Conservation (phyloP, 179 eudicot species). For the Nepenthes alata region DNA sequence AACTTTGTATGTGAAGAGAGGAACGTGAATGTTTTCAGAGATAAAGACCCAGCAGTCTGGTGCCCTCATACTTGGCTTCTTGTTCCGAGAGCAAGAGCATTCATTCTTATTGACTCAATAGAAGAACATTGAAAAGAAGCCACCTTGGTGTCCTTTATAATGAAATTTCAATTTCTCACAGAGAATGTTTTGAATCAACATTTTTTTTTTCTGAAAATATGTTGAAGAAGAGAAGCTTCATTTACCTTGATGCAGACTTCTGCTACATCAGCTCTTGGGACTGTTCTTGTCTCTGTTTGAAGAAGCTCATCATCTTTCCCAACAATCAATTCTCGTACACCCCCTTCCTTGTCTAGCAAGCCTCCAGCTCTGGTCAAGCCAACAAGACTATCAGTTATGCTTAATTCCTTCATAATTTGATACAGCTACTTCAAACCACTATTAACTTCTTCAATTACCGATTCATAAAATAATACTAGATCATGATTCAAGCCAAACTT, state of each 20-base stretch:
- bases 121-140: too few relatives aligned
- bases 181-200: too few relatives aligned
- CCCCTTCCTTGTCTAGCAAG: constrained; percentile 83
- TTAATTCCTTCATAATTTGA: too few relatives aligned
- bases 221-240: neutral
- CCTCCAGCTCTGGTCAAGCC: constrained; percentile 69
- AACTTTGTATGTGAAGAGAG: too few relatives aligned
- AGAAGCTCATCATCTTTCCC: constrained; percentile 95
- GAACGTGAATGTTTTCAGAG: too few relatives aligned
- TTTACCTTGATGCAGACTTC: constrained; percentile 88
- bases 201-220: neutral
- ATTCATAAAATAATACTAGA: neutral
- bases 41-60: too few relatives aligned
- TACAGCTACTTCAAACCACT: neutral
- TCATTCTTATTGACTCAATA: too few relatives aligned
- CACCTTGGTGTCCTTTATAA: too few relatives aligned
- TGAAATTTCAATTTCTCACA: too few relatives aligned
- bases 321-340: constrained; percentile 56
- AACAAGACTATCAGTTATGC: neutral
- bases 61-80: too few relatives aligned
- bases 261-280: constrained; percentile 82
- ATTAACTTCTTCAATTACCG: neutral
- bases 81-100: too few relatives aligned
- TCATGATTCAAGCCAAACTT: too few relatives aligned
- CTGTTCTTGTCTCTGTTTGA: constrained; percentile 50